Base-by-base conservation (phyloP, 139 green algal genomes). In the Picochlorum sp. region DNA sequence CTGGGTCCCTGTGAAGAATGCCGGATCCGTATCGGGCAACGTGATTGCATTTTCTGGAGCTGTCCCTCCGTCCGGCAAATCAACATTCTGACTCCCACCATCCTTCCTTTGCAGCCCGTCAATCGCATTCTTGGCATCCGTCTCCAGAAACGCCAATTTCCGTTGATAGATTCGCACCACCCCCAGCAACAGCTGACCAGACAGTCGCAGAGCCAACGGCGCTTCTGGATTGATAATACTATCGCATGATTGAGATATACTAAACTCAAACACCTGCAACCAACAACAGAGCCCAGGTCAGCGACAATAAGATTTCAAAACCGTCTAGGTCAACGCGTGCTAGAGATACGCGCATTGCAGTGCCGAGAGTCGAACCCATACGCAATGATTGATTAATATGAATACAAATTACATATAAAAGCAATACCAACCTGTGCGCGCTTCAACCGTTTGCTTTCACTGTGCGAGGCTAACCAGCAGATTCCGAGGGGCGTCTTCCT, bases 391-490 rank as follows among this genome's bases (percentile, higher is more conserved):
- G n/a, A 41, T 41, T 41, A 41, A 41, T 9, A 12, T 41, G 12
- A 41, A 41, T 41, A n/a, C 35, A 41, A 12, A 40, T 31, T 78
- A 59, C 18, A 80, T 76, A 30, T 80, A 68, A 35, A 12, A n/a
- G 10, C 41, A 74, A 67, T 9, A 94, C 79, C 12, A 28, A 58
- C 50, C 43, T 96, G 83, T 28, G 73, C 69, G 16, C 87, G 78
- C 49, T 90, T 86, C 3, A 99, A 79, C 50, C 78, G 73, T 5
- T 75, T 73, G 16, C 32, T 49, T 57, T 98, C 88, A 40, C 94
- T 59, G 44, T 97, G 91, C 0, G 87, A 86, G 9, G 92, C 92
- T 22, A 99, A 85, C 92, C 92, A 99, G 16, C 96, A 83, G 7
- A 81, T 81, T 7, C 84, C 93, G 18, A 99, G 70, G 0, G 93